A percentile compares a stretch with the other conserved stretches of the same genome.
These are phyloP conservation scores for Fusarium mexicanum DNA, from an alignment of 2,329 filamentous ascomycete genomes.

Conservation along the genomic window DNA sequence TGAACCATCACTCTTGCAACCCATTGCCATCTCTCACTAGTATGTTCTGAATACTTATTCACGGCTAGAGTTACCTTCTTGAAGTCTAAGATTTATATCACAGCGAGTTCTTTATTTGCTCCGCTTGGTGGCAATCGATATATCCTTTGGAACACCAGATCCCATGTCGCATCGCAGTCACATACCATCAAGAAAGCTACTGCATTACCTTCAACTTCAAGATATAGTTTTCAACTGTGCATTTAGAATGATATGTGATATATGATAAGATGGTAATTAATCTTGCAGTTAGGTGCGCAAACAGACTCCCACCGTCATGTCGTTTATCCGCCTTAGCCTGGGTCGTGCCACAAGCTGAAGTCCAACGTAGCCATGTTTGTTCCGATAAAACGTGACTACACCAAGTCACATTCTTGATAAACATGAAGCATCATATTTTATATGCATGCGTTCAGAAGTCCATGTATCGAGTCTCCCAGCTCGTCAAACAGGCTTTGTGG, in stretches of 20 bases:
- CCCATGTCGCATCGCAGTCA: background rate
- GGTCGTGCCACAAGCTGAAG: background rate
- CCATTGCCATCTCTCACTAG: background rate
- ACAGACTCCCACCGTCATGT: background rate
- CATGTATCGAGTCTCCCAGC: background rate
- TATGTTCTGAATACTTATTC: background rate
- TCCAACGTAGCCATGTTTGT: rapidly evolving
- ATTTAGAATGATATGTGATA: rapidly evolving
- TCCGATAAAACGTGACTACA: background rate
- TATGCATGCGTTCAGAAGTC: background rate
- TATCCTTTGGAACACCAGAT: background rate
- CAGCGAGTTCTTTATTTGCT: rapidly evolving
- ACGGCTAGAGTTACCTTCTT: rapidly evolving
- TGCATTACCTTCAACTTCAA: background rate
- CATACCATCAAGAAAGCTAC: background rate
- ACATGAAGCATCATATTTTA: rapidly evolving
- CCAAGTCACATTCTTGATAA: rapidly evolving
- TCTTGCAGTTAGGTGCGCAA: background rate
- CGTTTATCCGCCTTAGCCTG: rapidly evolving
- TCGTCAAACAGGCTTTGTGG: background rate
- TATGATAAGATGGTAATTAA: background rate
- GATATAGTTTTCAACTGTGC: rapidly evolving
- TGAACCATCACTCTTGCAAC: background rate
- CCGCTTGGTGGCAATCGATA: background rate
- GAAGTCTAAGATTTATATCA: rapidly evolving